Conservation (phyloP, 306 rosid species). For the Corylus americana region DNA sequence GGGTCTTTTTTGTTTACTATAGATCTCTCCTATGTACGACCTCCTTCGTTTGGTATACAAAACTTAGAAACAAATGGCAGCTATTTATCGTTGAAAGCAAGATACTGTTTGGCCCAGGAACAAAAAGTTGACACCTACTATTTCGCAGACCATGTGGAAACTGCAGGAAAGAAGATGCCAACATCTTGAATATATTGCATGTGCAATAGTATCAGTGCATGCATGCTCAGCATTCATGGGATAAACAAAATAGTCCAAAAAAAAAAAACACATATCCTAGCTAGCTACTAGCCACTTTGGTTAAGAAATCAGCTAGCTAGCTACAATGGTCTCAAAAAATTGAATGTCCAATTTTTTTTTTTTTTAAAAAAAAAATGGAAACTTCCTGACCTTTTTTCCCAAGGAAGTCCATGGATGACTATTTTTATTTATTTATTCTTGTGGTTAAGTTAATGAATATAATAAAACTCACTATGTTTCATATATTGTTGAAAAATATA, state of each 20-base stretch:
- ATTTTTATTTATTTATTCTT: no score
- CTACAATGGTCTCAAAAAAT: no score
- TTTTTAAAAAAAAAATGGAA: no score
- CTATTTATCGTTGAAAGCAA: slow-evolving; percentile 32
- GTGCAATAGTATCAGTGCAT: background rate
- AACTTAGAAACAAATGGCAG: slow-evolving; percentile 22
- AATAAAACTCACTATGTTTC: no score
- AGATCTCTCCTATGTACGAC: background rate
- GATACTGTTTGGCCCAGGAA: slow-evolving; percentile 26
- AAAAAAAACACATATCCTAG: background rate
- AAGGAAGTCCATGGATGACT: no score
- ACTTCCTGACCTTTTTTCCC: no score
- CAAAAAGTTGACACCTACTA: slow-evolving; percentile 29
- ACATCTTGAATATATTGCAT: slow-evolving; percentile 15
- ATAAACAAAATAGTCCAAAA: no score
- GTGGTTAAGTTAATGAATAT: no score
- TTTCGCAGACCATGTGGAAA: slow-evolving; percentile 15
- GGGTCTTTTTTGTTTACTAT: background rate
- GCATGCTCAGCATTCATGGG: background rate
- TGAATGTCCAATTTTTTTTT: no score
- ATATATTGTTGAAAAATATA: no score
- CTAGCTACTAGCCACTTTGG: no score
- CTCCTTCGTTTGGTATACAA: slow-evolving; percentile 24
- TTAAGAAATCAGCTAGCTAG: no score
- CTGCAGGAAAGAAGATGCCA: slow-evolving; percentile 19